phyloP scores from a whole-genome alignment of 306 rosid species.

The Casuarina cunninghamiana region DNA sequence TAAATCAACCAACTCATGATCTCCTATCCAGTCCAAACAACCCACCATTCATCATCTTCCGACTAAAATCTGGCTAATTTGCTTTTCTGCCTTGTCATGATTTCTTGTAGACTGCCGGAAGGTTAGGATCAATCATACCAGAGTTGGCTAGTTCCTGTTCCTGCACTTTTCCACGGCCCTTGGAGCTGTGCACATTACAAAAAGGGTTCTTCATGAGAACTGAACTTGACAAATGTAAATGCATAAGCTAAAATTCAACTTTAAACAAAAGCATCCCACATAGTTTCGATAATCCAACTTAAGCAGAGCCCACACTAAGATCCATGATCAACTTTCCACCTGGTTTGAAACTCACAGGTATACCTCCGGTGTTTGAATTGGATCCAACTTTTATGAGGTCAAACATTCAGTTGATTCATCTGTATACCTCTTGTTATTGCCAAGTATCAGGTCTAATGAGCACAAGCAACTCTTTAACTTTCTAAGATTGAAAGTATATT shows the following conservation, averaged over 20 bases:
- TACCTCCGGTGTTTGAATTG: neutral
- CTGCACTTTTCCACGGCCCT: slow-evolving; percentile 72
- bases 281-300: neutral
- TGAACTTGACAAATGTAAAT: neutral
- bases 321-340: neutral
- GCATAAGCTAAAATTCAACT: neutral
- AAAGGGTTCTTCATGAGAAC: neutral
- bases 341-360: neutral
- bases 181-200: slow-evolving; percentile 57
- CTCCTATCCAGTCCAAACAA: slow-evolving; percentile 41
- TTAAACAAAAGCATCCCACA: neutral
- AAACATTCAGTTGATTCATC: neutral
- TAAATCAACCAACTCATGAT: slow-evolving; percentile 32
- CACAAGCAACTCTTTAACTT: neutral
- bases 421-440: neutral
- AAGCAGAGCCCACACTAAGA: neutral
- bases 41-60: slow-evolving; percentile 26
- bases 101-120: slow-evolving; percentile 27
- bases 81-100: slow-evolving; percentile 22
- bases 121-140: slow-evolving; percentile 30
- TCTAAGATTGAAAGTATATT: neutral
- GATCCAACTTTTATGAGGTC: neutral
- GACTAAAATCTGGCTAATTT: slow-evolving; percentile 11
- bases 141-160: slow-evolving; percentile 54
- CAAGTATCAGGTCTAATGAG: neutral